Conservation (phyloP, 805 yeast genomes). For the Ogataea haglerorum region DNA sequence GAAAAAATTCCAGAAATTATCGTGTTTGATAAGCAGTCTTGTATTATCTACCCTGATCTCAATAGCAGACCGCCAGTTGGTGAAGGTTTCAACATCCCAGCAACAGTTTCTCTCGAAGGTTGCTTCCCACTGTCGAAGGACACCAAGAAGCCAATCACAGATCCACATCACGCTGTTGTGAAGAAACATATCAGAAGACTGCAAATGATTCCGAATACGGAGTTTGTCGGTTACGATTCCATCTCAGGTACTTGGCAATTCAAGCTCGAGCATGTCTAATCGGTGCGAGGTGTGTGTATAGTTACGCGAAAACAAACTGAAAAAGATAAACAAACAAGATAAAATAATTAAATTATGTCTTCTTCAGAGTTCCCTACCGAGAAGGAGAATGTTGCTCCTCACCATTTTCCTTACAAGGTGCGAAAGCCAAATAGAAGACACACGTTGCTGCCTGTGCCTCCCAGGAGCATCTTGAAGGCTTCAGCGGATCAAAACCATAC, state of each 20-base stretch:
- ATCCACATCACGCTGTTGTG: constrained; percentile 70
- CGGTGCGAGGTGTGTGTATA: constrained; percentile 7
- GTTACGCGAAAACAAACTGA: constrained; percentile 5
- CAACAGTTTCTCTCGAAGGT: constrained; percentile 67
- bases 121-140: constrained; percentile 79
- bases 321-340: constrained; percentile 6
- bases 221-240: constrained; percentile 75
- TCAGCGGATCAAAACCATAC: constrained; percentile 33
- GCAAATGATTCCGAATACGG: constrained; percentile 53
- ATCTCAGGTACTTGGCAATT: constrained; percentile 71
- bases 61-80: constrained; percentile 59
- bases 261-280: constrained; percentile 40
- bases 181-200: constrained; percentile 66
- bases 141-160: constrained; percentile 69
- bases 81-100: constrained; percentile 79
- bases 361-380: constrained; percentile 1
- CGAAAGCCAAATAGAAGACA: constrained; percentile 29
- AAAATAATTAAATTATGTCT: not conserved
- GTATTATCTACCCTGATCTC: constrained; percentile 71
- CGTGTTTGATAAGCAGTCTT: constrained; percentile 54
- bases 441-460: constrained; percentile 33
- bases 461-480: constrained; percentile 39
- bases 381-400: constrained; percentile 14
- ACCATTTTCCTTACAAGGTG: constrained; percentile 9
- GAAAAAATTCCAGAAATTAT: constrained; percentile 66